Evolutionary conservation across 768 basidiomycete genomes (phyloP).

Genomic region (Lactarius trivialis): DNA sequence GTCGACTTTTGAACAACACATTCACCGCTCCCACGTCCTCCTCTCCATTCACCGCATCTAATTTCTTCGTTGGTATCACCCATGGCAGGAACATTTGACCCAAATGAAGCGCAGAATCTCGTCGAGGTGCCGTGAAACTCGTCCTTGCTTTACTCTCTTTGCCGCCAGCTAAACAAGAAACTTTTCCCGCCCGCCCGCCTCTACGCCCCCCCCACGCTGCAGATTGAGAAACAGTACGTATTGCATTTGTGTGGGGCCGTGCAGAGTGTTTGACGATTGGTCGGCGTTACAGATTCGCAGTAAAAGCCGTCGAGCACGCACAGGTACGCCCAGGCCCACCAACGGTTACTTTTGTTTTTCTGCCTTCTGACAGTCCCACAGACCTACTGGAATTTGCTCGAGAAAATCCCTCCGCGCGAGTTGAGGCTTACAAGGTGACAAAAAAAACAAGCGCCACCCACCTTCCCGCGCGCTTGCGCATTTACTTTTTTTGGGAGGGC

Average conservation of each 20-base stretch:
- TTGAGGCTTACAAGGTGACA: slow-evolving; percentile 76
- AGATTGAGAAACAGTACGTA: slow-evolving; percentile 96
- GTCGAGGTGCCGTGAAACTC: slow-evolving; percentile 51
- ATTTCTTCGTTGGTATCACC: too few species aligned
- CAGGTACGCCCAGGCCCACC: slow-evolving; percentile 49
- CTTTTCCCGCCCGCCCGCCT: not conserved
- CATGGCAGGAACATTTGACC: slow-evolving; percentile 54
- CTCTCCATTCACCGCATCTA: not conserved
- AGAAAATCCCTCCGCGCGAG: slow-evolving; percentile 66
- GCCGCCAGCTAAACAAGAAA: slow-evolving; percentile 22
- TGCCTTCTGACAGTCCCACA: slow-evolving; percentile 31
- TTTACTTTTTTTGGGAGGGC: not conserved
- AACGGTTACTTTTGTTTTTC: slow-evolving; percentile 5
- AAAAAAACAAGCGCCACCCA: slow-evolving; percentile 21
- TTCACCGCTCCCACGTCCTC: not conserved
- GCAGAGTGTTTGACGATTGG: slow-evolving; percentile 10
- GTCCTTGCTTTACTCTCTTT: not conserved
- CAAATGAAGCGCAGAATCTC: slow-evolving; percentile 87
- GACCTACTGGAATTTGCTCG: slow-evolving; percentile 94
- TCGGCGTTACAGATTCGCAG: slow-evolving; percentile 58
- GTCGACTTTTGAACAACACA: not conserved
- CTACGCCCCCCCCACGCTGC: slow-evolving; percentile 10
- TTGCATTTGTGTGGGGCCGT: not conserved
- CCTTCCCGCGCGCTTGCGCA: slow-evolving; percentile 3
- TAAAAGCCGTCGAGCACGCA: slow-evolving; percentile 94